These are phyloP conservation scores for Stephanodiscus minutulus DNA, from an alignment of 108 stramenopile genomes.

Conservation along the genomic window DNA sequence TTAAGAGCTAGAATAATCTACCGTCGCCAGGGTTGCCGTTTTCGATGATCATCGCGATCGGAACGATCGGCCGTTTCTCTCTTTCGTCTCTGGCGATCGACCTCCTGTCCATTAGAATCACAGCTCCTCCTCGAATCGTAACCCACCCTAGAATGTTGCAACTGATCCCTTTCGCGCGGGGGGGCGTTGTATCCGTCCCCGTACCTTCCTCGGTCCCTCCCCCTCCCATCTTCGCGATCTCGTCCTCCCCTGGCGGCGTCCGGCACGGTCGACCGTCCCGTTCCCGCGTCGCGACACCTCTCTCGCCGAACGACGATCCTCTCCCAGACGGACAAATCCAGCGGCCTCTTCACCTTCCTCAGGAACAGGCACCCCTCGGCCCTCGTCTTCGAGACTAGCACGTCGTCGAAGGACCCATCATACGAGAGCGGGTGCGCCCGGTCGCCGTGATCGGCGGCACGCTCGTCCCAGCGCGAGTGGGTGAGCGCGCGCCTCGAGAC, in stretches of 20 bases:
- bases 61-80: conserved; percentile 7
- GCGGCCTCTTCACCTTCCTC: conserved; percentile 48
- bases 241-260: background rate
- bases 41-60: background rate
- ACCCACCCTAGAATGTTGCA: conserved; percentile 4
- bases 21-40: conserved; percentile 17
- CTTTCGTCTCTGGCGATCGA: conserved; percentile 6
- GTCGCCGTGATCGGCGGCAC: conserved; percentile 46
- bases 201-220: conserved; percentile 3
- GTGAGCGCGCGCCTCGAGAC: conserved; percentile 38
- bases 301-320: conserved; percentile 33
- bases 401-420: conserved; percentile 51
- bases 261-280: background rate
- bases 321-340: conserved; percentile 39
- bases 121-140: conserved; percentile 11
- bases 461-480: conserved; percentile 54
- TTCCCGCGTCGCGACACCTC: conserved; percentile 6
- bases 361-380: conserved; percentile 50
- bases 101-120: background rate
- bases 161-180: background rate
- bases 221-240: background rate
- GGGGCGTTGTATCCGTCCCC: conserved; percentile 4
- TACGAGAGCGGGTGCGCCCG: conserved; percentile 57
- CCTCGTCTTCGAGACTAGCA: conserved; percentile 28
- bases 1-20: background rate